Conservation (phyloP, 1,284 basidiomycete genomes). For the Marasmius sp. region DNA sequence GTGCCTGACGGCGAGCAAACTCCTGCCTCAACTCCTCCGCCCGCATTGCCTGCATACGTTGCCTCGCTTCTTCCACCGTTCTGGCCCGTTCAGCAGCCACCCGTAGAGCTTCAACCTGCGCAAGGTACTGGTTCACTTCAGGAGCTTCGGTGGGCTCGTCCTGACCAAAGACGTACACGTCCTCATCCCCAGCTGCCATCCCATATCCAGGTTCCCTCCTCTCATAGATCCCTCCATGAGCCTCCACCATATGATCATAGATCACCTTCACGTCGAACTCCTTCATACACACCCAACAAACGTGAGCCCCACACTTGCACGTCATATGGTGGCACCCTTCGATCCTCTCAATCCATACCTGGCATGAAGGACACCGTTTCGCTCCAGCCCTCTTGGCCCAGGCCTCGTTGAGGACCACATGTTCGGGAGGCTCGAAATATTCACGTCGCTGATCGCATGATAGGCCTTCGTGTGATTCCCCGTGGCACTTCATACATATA, state of each 20-base stretch:
- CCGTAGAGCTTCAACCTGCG: background rate
- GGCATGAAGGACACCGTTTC: slow-evolving; percentile 44
- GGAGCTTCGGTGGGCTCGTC: background rate
- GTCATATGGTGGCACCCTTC: slow-evolving; percentile 59
- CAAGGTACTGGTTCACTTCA: background rate
- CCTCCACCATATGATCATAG: slow-evolving; percentile 48
- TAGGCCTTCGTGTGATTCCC: slow-evolving; percentile 50
- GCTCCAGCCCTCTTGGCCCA: slow-evolving; percentile 37
- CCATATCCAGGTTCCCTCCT: background rate
- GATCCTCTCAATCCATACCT: slow-evolving; percentile 45
- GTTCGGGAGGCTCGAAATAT: slow-evolving; percentile 35
- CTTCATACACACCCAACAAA: slow-evolving; percentile 54
- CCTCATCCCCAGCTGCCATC: background rate
- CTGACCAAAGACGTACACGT: background rate
- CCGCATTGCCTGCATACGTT: background rate
- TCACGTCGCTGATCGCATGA: slow-evolving; percentile 43
- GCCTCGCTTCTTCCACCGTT: background rate
- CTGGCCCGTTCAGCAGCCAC: background rate
- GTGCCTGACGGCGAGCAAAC: background rate
- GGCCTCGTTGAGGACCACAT: slow-evolving; percentile 43
- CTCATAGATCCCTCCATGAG: slow-evolving; percentile 42
- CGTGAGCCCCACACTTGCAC: slow-evolving; percentile 52
- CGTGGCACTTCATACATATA: slow-evolving; percentile 51
- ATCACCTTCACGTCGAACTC: slow-evolving; percentile 35
- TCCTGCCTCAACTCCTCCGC: background rate